Base-by-base conservation (phyloP, 371 early-diverging fungal species). In the Lichtheimia ornata region DNA sequence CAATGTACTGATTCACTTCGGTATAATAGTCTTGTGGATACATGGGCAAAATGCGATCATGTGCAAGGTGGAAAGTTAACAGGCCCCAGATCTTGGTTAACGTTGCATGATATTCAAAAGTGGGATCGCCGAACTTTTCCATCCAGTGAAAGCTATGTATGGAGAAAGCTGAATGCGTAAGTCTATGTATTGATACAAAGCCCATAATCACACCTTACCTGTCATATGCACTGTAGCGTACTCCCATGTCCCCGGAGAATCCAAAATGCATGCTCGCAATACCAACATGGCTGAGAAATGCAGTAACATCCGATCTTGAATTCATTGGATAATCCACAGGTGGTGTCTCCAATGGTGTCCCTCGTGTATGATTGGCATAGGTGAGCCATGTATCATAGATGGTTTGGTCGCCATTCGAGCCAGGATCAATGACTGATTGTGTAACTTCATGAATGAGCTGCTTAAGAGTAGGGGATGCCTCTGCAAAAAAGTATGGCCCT, bases 101-200 rank as follows among this genome's bases (percentile, higher is more conserved):
- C 0, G 86, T 61, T 58, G 67, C 68, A 61, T 89, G 88, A 55
- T 88, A 87, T 42, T 71, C 57, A 63, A 82, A 86, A 0, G 67
- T 70, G 3, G 90, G 86, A 55, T 89, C 90, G n/a, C 87, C 81
- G 65, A 80, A 88, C 55, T 83, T 76, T n/a, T 74, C 70, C 85
- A 89, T 87, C 78, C 88, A 84, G 54, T 84, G 77, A 62, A 81
- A 67, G 56, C 69, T 47, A 22, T n/a, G 22, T 22, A 22, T 11
- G 11, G 35, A 35, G 11, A 35, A 1, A 11, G 11, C 9, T 35
- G 35, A 11, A 35, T 35, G 9, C 4, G 35, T 35, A 11, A 11
- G 11, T 11, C 6, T 2, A 22, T 22, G 22, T 22, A 9, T 9
- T 35, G 30, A 30, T 7, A 30, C 30, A 51, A 24, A 51, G 27